Conservation (phyloP, 2,329 filamentous ascomycete genomes). For the Sclerotinia nivalis region DNA sequence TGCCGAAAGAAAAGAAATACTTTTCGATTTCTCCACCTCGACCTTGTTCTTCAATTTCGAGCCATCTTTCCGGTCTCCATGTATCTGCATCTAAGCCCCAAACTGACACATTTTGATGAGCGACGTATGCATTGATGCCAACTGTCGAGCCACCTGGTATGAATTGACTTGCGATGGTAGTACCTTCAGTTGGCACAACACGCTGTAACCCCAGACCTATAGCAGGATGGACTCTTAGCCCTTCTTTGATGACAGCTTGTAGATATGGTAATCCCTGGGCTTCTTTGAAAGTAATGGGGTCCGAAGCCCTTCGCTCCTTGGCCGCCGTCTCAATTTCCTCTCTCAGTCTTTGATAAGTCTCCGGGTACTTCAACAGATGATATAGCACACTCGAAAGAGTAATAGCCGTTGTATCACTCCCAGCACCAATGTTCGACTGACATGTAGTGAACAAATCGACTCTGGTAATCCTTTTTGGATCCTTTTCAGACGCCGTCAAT, state of each 20-base stretch:
- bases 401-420: constrained; percentile 51
- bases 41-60: constrained; percentile 44
- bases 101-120: constrained; percentile 46
- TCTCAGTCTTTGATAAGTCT: constrained; percentile 33
- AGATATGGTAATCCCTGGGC: constrained; percentile 48
- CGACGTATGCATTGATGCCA: constrained; percentile 40
- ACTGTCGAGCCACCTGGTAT: constrained; percentile 44
- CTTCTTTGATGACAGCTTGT: constrained; percentile 54
- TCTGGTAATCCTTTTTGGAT: constrained; percentile 41
- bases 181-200: constrained; percentile 49
- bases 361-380: constrained; percentile 45
- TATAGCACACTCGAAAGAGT: constrained; percentile 50
- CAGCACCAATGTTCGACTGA: constrained; percentile 39
- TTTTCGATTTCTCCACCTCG: constrained; percentile 54
- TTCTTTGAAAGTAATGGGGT: constrained; percentile 45
- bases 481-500: constrained; percentile 42
- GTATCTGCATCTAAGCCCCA: constrained; percentile 51
- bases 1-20: constrained; percentile 42
- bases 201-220: constrained; percentile 52
- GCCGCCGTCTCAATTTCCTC: constrained; percentile 41
- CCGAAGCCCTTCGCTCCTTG: constrained; percentile 30
- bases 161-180: constrained; percentile 46
- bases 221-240: constrained; percentile 52
- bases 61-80: constrained; percentile 54
- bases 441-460: constrained; percentile 39